A percentile compares a stretch with the other conserved stretches of the same genome.
Evolutionary conservation across 2,329 filamentous ascomycete species (phyloP).

Genomic region (Aspergillus sojae): DNA sequence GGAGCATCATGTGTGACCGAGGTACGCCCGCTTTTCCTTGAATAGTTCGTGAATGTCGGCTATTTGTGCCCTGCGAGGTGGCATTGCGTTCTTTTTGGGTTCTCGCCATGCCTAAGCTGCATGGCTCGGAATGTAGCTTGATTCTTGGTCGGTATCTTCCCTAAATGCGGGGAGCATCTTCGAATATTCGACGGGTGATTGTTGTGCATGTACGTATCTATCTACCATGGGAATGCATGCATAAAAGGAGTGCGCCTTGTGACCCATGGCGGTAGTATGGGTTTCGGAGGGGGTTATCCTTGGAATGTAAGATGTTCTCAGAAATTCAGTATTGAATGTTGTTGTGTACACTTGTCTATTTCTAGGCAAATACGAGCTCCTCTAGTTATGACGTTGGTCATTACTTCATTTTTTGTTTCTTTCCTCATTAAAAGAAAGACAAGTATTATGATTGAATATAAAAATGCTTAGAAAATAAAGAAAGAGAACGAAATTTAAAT

Average conservation of each 20-base stretch:
- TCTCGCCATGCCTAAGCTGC: not conserved
- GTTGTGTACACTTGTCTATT: not conserved
- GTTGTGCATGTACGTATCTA: not conserved
- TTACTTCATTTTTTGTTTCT: not conserved
- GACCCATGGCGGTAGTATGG: not conserved
- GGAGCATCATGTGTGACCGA: conserved; percentile 31
- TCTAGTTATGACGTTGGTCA: not conserved
- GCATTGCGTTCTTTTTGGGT: not conserved
- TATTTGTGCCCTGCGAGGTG: conserved; percentile 10
- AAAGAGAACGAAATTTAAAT: not conserved
- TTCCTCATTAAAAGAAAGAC: not conserved
- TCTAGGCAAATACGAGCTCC: not conserved
- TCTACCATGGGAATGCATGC: not conserved
- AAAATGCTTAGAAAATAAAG: not conserved
- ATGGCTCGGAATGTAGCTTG: not conserved
- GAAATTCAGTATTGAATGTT: not conserved
- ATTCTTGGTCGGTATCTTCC: not conserved
- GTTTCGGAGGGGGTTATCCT: not conserved
- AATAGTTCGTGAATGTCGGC: conserved; percentile 14
- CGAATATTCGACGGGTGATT: not conserved
- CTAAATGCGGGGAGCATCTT: not conserved
- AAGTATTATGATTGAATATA: not conserved
- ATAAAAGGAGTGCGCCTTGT: not conserved
- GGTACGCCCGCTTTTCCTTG: conserved; percentile 17
- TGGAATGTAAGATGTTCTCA: not conserved